Percentiles rank a stretch among this genome's conserved stretches.
phyloP scores from a whole-genome alignment of 2,329 filamentous ascomycete genomes.

The Aspergillus pseudoterreus region DNA sequence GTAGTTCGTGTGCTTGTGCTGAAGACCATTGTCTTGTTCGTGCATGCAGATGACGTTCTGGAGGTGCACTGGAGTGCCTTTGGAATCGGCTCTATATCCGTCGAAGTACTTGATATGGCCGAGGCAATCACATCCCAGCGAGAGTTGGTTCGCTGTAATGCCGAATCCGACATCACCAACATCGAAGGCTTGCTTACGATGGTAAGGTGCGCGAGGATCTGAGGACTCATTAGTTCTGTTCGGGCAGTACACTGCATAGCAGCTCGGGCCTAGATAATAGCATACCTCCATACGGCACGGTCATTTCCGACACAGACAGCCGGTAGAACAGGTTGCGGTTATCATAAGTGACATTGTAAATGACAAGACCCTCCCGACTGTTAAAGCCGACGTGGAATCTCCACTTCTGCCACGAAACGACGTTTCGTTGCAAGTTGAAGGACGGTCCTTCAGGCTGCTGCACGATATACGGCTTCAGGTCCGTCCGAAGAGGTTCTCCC shows the following conservation, averaged over 20 bases:
- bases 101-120: conserved; percentile 67
- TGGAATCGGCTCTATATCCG: conserved; percentile 55
- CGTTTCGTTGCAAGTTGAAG: conserved; percentile 55
- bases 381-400: conserved; percentile 60
- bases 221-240: neutral
- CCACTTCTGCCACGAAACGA: conserved; percentile 66
- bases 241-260: neutral
- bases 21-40: conserved; percentile 67
- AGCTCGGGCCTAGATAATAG: neutral
- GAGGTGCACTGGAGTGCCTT: conserved; percentile 56
- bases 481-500: conserved; percentile 60
- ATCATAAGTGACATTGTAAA: conserved; percentile 65
- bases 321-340: conserved; percentile 63
- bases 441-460: conserved; percentile 63
- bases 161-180: conserved; percentile 66
- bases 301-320: conserved; percentile 66
- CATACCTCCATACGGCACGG: conserved; percentile 45
- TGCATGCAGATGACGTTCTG: conserved; percentile 67
- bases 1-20: conserved; percentile 72
- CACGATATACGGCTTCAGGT: conserved; percentile 63
- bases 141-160: conserved; percentile 65
- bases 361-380: conserved; percentile 61
- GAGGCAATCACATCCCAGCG: conserved; percentile 68
- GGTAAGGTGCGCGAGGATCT: conserved; percentile 64
- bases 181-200: conserved; percentile 69